These are phyloP conservation scores for Alectoria sarmentosa DNA, from an alignment of 495 filamentous ascomycete species.

Conservation along the genomic window DNA sequence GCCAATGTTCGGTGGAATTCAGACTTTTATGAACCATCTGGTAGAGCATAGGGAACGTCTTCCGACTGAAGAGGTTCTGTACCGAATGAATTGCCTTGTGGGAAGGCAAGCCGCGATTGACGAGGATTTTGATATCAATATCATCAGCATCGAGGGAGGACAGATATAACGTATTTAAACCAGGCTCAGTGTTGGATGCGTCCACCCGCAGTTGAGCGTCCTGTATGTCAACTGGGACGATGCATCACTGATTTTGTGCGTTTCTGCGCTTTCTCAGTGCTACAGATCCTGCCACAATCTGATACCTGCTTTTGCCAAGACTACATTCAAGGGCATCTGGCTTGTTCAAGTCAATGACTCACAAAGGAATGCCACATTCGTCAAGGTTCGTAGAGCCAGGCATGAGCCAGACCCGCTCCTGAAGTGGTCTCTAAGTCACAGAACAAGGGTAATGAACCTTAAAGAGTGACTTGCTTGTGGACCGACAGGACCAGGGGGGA, in stretches of 20 bases:
- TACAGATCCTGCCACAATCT: neutral
- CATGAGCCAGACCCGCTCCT: neutral
- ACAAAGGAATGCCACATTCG: neutral
- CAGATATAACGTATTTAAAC: neutral
- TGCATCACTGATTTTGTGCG: neutral
- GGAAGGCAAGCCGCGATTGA: constrained; percentile 28
- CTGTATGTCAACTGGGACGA: neutral
- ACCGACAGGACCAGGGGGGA: neutral
- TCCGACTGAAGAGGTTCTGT: constrained; percentile 27
- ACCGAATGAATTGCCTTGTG: constrained; percentile 32
- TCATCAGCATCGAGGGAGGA: constrained; percentile 22
- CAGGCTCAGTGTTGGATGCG: neutral
- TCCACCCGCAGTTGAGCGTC: neutral
- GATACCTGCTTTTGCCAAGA: neutral
- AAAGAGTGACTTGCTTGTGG: neutral
- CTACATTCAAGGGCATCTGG: neutral
- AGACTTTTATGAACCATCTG: constrained; percentile 41
- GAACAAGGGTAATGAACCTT: neutral
- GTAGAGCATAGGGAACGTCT: constrained; percentile 30
- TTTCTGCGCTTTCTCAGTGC: neutral
- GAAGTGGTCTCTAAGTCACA: neutral
- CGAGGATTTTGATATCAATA: constrained; percentile 40
- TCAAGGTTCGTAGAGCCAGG: neutral
- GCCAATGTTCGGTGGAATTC: constrained; percentile 34
- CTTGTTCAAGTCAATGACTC: neutral